Percentiles rank a stretch among this genome's conserved stretches.
Evolutionary conservation across 148 eudicot species (phyloP).

Genomic region (Fagopyrum esculentum): DNA sequence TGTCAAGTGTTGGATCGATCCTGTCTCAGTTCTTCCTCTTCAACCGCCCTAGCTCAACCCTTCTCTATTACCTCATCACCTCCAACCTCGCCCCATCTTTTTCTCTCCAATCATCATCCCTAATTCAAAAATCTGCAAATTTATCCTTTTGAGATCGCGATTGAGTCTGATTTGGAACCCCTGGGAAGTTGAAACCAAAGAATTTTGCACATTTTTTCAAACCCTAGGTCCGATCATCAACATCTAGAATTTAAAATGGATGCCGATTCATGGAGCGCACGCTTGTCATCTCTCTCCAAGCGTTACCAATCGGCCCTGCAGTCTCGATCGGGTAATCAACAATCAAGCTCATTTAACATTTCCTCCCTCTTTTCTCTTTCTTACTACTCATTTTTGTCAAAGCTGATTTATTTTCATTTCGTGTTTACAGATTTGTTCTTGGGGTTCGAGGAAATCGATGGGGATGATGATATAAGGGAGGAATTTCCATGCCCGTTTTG

Average conservation of each 20-base stretch:
- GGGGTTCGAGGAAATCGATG: slow-evolving; percentile 89
- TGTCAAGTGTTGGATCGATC: slow-evolving; percentile 1
- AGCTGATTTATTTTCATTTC: not conserved
- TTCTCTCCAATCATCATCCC: not conserved
- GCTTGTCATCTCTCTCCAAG: slow-evolving; percentile 65
- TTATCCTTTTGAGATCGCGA: not conserved
- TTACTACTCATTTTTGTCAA: not conserved
- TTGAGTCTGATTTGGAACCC: not conserved
- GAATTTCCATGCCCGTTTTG: slow-evolving; percentile 93
- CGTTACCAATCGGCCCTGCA: slow-evolving; percentile 73
- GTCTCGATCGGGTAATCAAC: slow-evolving; percentile 60
- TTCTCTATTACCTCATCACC: not conserved
- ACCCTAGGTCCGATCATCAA: slow-evolving; percentile 4
- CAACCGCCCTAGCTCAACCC: not conserved
- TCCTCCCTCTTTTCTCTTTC: not conserved
- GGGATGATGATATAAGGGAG: slow-evolving; percentile 88
- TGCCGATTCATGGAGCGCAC: slow-evolving; percentile 78
- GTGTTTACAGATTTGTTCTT: slow-evolving; percentile 51
- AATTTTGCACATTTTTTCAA: not conserved
- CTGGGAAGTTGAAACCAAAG: not conserved
- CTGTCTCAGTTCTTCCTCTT: not conserved
- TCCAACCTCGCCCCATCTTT: not conserved
- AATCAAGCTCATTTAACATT: not conserved
- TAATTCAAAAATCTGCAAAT: not conserved
- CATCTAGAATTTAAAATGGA: slow-evolving; percentile 38